Evolutionary conservation across 2,329 filamentous ascomycete species (phyloP).

Genomic region (Ophiosphaerella korrae): DNA sequence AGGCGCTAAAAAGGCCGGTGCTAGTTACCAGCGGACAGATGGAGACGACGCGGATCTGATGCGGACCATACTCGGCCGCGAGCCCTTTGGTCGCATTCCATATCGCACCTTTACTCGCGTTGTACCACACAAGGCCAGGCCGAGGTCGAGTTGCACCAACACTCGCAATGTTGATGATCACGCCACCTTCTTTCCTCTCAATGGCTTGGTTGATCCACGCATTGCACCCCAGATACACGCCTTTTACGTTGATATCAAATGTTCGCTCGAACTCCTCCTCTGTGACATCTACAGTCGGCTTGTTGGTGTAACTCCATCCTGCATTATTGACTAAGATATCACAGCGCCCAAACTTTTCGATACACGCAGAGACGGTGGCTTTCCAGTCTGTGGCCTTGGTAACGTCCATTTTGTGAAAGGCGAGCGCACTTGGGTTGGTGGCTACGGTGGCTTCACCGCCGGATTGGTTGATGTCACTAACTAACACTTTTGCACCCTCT

Average conservation of each 20-base stretch:
- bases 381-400: constrained; percentile 60
- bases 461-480: constrained; percentile 64
- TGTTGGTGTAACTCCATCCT: constrained; percentile 59
- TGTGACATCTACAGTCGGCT: constrained; percentile 66
- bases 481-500: constrained; percentile 66
- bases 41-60: constrained; percentile 74
- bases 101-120: constrained; percentile 70
- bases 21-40: constrained; percentile 71
- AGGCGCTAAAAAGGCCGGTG: constrained; percentile 66
- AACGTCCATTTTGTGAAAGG: constrained; percentile 55
- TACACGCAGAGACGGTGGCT: constrained; percentile 57
- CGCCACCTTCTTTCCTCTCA: constrained; percentile 61
- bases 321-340: constrained; percentile 68
- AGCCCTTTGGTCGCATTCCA: constrained; percentile 69
- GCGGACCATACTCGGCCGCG: constrained; percentile 73
- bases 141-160: constrained; percentile 67
- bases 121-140: constrained; percentile 71
- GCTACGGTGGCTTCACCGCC: constrained; percentile 57
- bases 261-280: constrained; percentile 70
- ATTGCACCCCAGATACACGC: constrained; percentile 65
- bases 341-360: constrained; percentile 59
- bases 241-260: constrained; percentile 72
- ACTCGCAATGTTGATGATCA: constrained; percentile 69
- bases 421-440: constrained; percentile 44
- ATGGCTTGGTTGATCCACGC: constrained; percentile 67